These are phyloP conservation scores for Yamadazyma sp. DNA, from an alignment of 805 yeast species.

Conservation along the genomic window DNA sequence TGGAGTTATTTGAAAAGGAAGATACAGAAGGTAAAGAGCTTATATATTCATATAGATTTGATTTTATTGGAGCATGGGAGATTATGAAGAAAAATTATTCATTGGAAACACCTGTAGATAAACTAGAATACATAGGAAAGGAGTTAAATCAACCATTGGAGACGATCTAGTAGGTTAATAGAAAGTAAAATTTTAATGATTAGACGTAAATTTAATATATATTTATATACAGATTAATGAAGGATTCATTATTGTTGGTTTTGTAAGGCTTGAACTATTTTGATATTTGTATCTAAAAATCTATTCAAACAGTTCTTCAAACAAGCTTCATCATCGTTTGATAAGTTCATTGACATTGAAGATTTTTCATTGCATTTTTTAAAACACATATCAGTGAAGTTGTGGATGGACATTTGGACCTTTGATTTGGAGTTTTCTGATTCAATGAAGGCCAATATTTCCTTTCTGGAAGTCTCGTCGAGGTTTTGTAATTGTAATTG, in stretches of 20 bases:
- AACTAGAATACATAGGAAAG: not conserved
- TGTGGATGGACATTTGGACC: conserved; percentile 82
- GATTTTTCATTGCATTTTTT: conserved; percentile 66
- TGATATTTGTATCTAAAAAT: conserved; percentile 82
- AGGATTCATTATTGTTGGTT: conserved; percentile 8
- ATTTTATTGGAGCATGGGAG: conserved; percentile 36
- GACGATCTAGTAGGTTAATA: not conserved
- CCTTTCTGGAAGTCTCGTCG: conserved; percentile 71
- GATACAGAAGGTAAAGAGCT: conserved; percentile 18
- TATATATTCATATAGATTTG: conserved; percentile 26
- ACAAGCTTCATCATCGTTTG: conserved; percentile 64
- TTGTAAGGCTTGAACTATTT: conserved; percentile 63
- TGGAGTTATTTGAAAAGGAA: conserved; percentile 11
- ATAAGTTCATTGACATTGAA: conserved; percentile 48
- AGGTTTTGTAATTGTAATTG: conserved; percentile 25
- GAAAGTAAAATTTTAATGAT: not conserved
- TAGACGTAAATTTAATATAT: too few species aligned
- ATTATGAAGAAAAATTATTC: conserved; percentile 13
- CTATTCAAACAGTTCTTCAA: conserved; percentile 78
- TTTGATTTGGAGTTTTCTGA: conserved; percentile 82
- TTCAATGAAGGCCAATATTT: conserved; percentile 72
- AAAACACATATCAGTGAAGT: conserved; percentile 87
- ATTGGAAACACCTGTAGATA: not conserved
- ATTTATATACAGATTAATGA: too few species aligned
- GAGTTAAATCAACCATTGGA: not conserved